Evolutionary conservation across 2,329 filamentous ascomycete genomes (phyloP).

Genomic region (Ceratocystis huliohia): DNA sequence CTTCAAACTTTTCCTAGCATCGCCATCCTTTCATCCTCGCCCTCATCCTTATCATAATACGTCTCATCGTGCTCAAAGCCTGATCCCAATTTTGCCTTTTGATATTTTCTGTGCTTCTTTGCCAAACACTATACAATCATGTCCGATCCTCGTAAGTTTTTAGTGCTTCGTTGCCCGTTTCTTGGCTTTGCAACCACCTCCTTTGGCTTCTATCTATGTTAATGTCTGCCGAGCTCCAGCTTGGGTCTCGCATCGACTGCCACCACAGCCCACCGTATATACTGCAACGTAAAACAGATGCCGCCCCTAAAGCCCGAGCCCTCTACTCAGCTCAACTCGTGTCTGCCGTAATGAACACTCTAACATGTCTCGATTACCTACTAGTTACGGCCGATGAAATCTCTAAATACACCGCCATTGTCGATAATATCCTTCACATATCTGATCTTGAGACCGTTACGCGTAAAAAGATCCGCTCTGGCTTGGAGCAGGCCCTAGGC

Average conservation of each 20-base stretch:
- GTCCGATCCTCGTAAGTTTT: slow-evolving; percentile 18
- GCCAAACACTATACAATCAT: slow-evolving; percentile 10
- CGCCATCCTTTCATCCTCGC: slow-evolving; percentile 1
- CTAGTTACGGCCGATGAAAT: slow-evolving; percentile 40
- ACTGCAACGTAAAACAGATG: background rate
- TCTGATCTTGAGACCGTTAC: slow-evolving; percentile 51
- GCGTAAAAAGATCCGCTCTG: slow-evolving; percentile 48
- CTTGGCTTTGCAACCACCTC: background rate
- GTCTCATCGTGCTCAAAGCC: slow-evolving; percentile 1
- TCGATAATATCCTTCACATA: slow-evolving; percentile 46
- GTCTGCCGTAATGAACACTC: background rate
- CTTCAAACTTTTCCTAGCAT: slow-evolving; percentile 1
- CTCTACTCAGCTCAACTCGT: background rate
- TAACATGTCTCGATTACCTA: background rate
- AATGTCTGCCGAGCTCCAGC: background rate
- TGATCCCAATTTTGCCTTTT: background rate
- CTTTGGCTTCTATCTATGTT: background rate
- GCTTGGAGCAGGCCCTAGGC: slow-evolving; percentile 41
- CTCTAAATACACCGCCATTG: slow-evolving; percentile 42
- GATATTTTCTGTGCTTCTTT: background rate
- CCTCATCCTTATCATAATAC: background rate
- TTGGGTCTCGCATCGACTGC: background rate
- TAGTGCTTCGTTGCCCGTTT: background rate
- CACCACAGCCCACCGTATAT: background rate
- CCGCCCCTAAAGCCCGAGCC: background rate